A percentile compares a stretch with the other conserved stretches of the same genome.
Evolutionary conservation across 768 basidiomycete species (phyloP).

Genomic region (Lactifluus hygrophoroides): DNA sequence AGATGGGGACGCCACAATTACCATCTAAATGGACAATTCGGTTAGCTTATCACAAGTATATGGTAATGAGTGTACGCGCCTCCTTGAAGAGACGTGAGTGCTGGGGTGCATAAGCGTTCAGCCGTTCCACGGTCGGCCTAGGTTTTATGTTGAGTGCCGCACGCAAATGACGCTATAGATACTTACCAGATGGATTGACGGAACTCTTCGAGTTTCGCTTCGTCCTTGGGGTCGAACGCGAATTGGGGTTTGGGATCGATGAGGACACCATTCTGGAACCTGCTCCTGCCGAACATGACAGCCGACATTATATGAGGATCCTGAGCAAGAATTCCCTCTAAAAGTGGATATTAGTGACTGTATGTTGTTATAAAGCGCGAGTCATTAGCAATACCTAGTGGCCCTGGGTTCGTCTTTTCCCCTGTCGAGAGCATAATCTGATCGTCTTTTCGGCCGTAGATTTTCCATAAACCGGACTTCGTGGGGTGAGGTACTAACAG

Average conservation of each 20-base stretch:
- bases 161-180: not conserved
- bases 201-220: conserved; percentile 22
- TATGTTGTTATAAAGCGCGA: not conserved
- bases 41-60: not conserved
- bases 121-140: conserved; percentile 35
- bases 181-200: conserved; percentile 18
- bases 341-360: conserved; percentile 1
- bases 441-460: conserved; percentile 25
- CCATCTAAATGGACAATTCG: conserved; percentile 30
- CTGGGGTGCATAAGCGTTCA: conserved; percentile 35
- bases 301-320: conserved; percentile 26
- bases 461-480: conserved; percentile 30
- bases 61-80: conserved; percentile 21
- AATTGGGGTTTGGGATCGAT: conserved; percentile 26
- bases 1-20: conserved; percentile 31
- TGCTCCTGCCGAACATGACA: conserved; percentile 30
- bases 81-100: conserved; percentile 42
- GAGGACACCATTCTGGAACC: conserved; percentile 27
- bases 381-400: conserved; percentile 21
- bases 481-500: conserved; percentile 38
- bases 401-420: conserved; percentile 30
- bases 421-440: conserved; percentile 28
- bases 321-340: conserved; percentile 32
- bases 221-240: conserved; percentile 23
- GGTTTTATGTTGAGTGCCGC: not conserved